Conservation (phyloP, 2,329 filamentous ascomycete species). For the Escovopsis weberi region DNA sequence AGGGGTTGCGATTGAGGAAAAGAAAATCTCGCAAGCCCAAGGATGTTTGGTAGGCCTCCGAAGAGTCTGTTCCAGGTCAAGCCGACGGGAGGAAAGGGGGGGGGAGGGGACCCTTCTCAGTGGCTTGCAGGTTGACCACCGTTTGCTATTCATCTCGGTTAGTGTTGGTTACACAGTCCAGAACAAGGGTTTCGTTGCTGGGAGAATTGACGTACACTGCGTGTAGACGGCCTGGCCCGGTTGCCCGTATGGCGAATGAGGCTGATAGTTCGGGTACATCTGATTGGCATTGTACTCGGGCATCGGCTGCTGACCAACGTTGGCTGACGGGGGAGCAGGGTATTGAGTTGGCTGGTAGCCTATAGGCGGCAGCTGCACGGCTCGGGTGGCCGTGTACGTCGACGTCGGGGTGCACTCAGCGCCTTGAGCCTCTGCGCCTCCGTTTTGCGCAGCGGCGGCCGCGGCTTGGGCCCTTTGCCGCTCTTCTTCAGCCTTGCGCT, state of each 20-base stretch:
- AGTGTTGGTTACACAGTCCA: neutral
- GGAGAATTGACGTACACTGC: constrained; percentile 32
- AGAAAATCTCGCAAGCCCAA: neutral
- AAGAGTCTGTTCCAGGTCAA: constrained; percentile 8
- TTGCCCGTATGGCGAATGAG: constrained; percentile 43
- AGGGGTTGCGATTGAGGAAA: neutral
- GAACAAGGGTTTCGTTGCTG: neutral
- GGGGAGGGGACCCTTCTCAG: constrained; percentile 10
- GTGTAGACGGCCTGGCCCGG: constrained; percentile 44
- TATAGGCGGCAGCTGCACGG: constrained; percentile 58
- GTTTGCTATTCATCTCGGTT: constrained; percentile 14
- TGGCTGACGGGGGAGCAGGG: constrained; percentile 42
- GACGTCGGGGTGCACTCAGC: constrained; percentile 30
- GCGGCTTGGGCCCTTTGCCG: constrained; percentile 42
- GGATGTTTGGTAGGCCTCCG: constrained; percentile 13
- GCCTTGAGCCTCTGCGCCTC: constrained; percentile 30
- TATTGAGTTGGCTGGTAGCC: constrained; percentile 57
- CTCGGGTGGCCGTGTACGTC: constrained; percentile 41
- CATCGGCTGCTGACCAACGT: constrained; percentile 35
- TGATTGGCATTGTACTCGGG: constrained; percentile 40
- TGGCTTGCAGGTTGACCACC: constrained; percentile 21
- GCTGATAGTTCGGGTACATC: constrained; percentile 43
- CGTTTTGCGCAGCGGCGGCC: constrained; percentile 41
- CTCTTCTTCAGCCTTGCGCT: constrained; percentile 83
- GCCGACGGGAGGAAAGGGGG: no score